Conservation (phyloP, 257 asterid genomes). For the Capsicum rhomboideum region DNA sequence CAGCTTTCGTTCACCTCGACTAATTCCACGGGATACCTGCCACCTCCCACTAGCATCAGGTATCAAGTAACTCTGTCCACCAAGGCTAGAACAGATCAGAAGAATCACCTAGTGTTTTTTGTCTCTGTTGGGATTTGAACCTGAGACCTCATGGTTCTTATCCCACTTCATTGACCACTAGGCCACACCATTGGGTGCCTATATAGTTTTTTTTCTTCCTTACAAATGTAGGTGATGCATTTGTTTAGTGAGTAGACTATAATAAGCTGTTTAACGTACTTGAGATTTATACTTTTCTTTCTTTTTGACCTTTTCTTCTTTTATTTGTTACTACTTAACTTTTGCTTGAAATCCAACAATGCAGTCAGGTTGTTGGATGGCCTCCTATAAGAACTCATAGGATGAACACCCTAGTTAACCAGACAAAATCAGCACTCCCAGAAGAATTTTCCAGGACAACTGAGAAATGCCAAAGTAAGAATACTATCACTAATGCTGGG, state of each 20-base stretch:
- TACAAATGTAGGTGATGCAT: neutral
- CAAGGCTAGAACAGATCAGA: too few relatives aligned
- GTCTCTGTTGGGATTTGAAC: too few relatives aligned
- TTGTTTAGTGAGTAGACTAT: neutral
- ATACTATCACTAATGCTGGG: conserved; percentile 6
- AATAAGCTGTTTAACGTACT: neutral
- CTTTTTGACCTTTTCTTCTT: neutral
- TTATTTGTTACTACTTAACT: neutral
- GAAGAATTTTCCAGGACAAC: conserved; percentile 18
- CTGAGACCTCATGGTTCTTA: too few relatives aligned
- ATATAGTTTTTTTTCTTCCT: neutral
- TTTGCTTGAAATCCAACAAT: neutral
- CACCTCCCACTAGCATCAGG: too few relatives aligned
- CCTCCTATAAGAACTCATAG: conserved; percentile 40
- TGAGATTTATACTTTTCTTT: neutral
- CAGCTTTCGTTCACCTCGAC: too few relatives aligned
- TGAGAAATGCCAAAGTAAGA: conserved; percentile 35
- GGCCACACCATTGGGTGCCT: too few relatives aligned
- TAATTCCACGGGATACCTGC: too few relatives aligned
- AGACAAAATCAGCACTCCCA: conserved; percentile 14
- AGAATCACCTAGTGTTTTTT: too few relatives aligned
- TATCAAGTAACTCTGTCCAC: too few relatives aligned
- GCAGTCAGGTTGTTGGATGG: conserved; percentile 57
- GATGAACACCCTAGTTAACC: conserved; percentile 34
- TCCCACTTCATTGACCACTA: too few relatives aligned